Percentiles rank a stretch among this genome's conserved stretches.
Evolutionary conservation across 2,329 filamentous ascomycete genomes (phyloP).

Genomic region (Trichoderma sp.): DNA sequence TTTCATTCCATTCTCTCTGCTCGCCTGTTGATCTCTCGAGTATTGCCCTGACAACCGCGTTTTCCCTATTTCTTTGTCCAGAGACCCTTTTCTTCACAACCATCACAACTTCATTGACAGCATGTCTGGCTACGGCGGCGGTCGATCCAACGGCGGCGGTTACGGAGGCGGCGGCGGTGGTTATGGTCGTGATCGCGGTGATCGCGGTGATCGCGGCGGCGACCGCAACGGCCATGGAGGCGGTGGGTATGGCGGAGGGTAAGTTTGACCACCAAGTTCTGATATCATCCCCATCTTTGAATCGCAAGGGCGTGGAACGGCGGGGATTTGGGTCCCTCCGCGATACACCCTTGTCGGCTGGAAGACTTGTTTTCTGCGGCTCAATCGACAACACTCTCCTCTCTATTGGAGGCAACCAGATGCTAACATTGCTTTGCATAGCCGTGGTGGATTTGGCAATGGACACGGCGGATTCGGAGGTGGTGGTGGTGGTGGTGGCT

Average conservation of each 20-base stretch:
- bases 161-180: constrained; percentile 38
- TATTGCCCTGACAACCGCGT: constrained; percentile 22
- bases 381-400: neutral
- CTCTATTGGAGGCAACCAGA: neutral
- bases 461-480: constrained; percentile 33
- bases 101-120: constrained; percentile 29
- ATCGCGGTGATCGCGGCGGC: constrained; percentile 51
- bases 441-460: constrained; percentile 49
- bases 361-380: neutral
- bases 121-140: constrained; percentile 51
- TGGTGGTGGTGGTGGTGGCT: constrained; percentile 40
- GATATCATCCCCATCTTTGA: neutral
- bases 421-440: constrained; percentile 44
- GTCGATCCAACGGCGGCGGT: constrained; percentile 37
- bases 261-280: constrained; percentile 30
- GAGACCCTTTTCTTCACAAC: constrained; percentile 12
- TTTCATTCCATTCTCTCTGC: constrained; percentile 25
- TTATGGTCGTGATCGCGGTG: constrained; percentile 46
- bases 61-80: neutral
- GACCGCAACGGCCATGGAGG: constrained; percentile 44
- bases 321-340: neutral
- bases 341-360: neutral
- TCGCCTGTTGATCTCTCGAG: neutral
- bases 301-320: neutral
- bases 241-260: constrained; percentile 43